These are phyloP conservation scores for Metarhizium anisopliae DNA, from an alignment of 2,329 filamentous ascomycete genomes.

Conservation along the genomic window DNA sequence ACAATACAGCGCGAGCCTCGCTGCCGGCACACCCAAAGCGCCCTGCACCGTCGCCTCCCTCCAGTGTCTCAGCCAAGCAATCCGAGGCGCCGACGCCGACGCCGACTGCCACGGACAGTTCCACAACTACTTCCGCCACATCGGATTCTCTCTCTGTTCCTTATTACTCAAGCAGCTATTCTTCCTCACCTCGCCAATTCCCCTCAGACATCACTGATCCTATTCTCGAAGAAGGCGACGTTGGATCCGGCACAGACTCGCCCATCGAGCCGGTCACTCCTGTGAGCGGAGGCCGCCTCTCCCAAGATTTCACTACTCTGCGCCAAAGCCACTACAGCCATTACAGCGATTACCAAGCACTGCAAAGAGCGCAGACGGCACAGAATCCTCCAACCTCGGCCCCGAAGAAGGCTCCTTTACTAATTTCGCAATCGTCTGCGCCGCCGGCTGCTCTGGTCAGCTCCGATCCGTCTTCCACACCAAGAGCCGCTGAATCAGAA, in stretches of 20 bases:
- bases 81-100: slow-evolving; percentile 5
- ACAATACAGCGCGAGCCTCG: slow-evolving; percentile 1
- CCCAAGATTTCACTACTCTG: slow-evolving; percentile 42
- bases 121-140: slow-evolving; percentile 6
- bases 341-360: slow-evolving; percentile 20
- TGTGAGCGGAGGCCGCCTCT: slow-evolving; percentile 46
- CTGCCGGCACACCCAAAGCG: not conserved
- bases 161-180: slow-evolving; percentile 16
- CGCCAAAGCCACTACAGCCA: slow-evolving; percentile 31
- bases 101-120: slow-evolving; percentile 4
- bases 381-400: slow-evolving; percentile 7
- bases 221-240: slow-evolving; percentile 48
- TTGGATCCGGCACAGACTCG: slow-evolving; percentile 47
- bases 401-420: slow-evolving; percentile 9
- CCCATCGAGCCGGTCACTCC: slow-evolving; percentile 54
- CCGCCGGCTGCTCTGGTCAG: not conserved
- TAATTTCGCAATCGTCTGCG: slow-evolving; percentile 2
- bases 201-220: slow-evolving; percentile 41
- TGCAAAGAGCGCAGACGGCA: slow-evolving; percentile 14
- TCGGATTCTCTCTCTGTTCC: slow-evolving; percentile 1
- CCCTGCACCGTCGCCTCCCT: not conserved
- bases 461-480: slow-evolving; percentile 8
- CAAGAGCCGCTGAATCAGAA: slow-evolving; percentile 16
- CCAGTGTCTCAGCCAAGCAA: slow-evolving; percentile 3
- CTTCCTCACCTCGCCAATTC: slow-evolving; percentile 37